These are phyloP conservation scores for Diaporthe amygdali DNA, from an alignment of 2,329 filamentous ascomycete genomes.

Conservation along the genomic window DNA sequence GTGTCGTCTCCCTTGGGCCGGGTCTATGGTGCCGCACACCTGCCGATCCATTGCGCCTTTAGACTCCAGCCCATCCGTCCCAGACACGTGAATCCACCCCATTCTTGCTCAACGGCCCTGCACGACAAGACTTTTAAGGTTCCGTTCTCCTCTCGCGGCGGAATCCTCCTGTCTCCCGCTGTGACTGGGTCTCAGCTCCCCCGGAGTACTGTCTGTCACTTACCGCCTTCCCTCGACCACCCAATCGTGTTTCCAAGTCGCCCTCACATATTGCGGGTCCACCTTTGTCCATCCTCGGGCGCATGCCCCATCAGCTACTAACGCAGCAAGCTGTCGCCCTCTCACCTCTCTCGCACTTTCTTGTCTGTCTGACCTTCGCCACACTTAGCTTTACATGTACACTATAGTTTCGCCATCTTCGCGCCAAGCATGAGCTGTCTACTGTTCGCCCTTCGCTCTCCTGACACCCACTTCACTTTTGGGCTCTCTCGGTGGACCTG, in stretches of 20 bases:
- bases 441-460: not conserved
- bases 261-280: not conserved
- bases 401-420: not conserved
- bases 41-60: conserved; percentile 1
- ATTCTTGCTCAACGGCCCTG: conserved; percentile 1
- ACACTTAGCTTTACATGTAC: not conserved
- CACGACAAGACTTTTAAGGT: not conserved
- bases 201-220: not conserved
- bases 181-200: not conserved
- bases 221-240: not conserved
- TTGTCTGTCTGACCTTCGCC: not conserved
- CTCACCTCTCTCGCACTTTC: not conserved
- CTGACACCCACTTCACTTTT: not conserved
- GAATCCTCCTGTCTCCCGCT: conserved; percentile 1
- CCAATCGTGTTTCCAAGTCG: not conserved
- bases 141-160: conserved; percentile 8
- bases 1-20: conserved; percentile 14
- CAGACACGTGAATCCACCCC: not conserved
- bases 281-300: not conserved
- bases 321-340: not conserved
- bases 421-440: conserved; percentile 25
- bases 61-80: conserved; percentile 10
- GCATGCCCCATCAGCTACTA: not conserved
- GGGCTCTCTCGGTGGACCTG: conserved; percentile 16
- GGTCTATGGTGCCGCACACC: conserved; percentile 7